phyloP scores from a whole-genome alignment of 192 early-diverging fungal genomes.

The Thamnidium elegans region DNA sequence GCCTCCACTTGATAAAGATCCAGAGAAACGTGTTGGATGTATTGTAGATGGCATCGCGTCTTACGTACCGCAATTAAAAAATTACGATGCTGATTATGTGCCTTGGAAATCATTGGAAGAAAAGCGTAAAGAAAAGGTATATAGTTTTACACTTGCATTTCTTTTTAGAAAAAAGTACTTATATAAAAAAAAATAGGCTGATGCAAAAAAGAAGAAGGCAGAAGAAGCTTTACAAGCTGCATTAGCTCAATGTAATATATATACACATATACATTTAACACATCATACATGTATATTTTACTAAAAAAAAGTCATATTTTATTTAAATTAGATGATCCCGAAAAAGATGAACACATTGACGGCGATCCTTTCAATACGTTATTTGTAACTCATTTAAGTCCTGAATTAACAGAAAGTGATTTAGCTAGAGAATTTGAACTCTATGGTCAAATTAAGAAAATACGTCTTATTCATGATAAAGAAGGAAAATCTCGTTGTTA shows the following conservation, averaged over 20 bases:
- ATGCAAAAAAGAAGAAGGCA: constrained; percentile 53
- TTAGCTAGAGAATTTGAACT: constrained; percentile 72
- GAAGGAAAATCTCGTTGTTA: constrained; percentile 84
- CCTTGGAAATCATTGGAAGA: constrained; percentile 69
- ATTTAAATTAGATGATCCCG: constrained; percentile 62
- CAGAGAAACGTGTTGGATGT: constrained; percentile 51
- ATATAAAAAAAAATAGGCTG: constrained; percentile 40
- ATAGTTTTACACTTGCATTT: constrained; percentile 3
- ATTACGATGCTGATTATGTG: constrained; percentile 72
- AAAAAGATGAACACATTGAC: constrained; percentile 64
- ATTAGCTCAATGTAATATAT: constrained; percentile 45
- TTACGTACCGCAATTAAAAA: constrained; percentile 47
- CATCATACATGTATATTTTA: neutral
- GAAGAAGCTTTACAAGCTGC: constrained; percentile 56
- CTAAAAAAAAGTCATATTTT: neutral
- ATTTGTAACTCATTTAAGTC: constrained; percentile 80
- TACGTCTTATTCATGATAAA: constrained; percentile 67
- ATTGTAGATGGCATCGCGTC: constrained; percentile 57
- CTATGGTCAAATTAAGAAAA: constrained; percentile 76
- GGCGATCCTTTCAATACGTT: constrained; percentile 93
- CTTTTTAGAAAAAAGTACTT: neutral
- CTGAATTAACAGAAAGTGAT: constrained; percentile 73
- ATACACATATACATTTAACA: neutral
- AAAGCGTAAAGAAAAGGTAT: constrained; percentile 64
- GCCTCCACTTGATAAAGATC: constrained; percentile 65